Base-by-base conservation (phyloP, 306 rosid genomes). In the Coriaria nepalensis region DNA sequence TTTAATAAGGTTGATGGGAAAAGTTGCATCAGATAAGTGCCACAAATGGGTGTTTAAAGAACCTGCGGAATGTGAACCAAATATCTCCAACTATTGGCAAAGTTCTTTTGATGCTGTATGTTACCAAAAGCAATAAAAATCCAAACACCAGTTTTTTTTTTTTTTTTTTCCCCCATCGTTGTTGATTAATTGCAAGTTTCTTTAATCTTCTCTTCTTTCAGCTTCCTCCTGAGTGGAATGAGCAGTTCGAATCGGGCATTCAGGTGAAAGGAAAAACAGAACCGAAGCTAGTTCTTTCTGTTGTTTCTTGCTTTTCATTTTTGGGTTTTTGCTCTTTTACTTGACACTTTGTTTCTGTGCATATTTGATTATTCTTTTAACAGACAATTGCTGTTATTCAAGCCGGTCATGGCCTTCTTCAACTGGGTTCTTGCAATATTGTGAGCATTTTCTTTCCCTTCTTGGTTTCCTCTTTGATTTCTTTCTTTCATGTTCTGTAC, bases 41-140 rank as follows among this genome's bases (percentile, higher is more conserved):
- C 99, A 92, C 72, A 92, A 92, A 72, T 92, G 99, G 99, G 99
- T 92, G 54, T 92, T 85, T 71, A 92, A 92, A 73, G 99, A 92
- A 50, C 99, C 96, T 43, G 75, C 96, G 9, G 99, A 86, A 66
- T 92, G 86, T 65, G 99, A 92, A 53, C 88, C 99, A 0, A 92
- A 82, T 53, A 86, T 86, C 77, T 82, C 98, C 66, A 86, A 92
- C 79, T 82, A 92, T 68, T 92, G 99, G 99, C 99, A 92, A 68
- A 92, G 96, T 55, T 92, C 99, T 6, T 92, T 86, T 70, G 96
- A 92, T 82, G 94, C 99, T 64, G 99, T 92, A 81, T 73, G 93
- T 38, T 20, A 20, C 29, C 29, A 1, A 20, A 20, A 20, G 1
- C 10, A 13, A 13, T 34, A 46, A 7, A 33, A 32, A 42, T 6